Conservation (phyloP, 164 flowering plant species). For the Annona squamosa region DNA sequence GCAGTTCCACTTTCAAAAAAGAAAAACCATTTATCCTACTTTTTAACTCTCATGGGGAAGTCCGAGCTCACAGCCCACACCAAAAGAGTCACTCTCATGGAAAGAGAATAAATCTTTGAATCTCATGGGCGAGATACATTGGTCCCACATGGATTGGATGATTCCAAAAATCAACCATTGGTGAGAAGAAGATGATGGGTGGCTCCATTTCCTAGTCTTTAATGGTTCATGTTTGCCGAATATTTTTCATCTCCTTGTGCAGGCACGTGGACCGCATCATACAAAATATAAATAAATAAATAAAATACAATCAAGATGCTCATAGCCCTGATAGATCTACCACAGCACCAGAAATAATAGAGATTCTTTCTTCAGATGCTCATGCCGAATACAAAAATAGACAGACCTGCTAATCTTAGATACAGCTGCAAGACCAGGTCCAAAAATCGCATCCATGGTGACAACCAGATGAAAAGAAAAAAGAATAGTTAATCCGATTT, state of each 20-base stretch:
- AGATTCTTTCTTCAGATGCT: conserved; percentile 2
- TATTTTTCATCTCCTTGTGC: neutral
- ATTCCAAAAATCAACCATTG: neutral
- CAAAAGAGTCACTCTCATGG: conserved; percentile 20
- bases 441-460: no score
- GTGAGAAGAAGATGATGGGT: conserved; percentile 12
- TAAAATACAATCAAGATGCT: neutral
- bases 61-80: neutral
- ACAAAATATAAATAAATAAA: neutral
- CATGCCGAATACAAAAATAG: neutral
- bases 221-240: neutral
- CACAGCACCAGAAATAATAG: conserved; percentile 1
- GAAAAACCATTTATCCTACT: neutral
- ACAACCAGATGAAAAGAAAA: neutral
- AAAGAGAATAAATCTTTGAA: conserved; percentile 10
- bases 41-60: neutral
- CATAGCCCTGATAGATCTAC: neutral
- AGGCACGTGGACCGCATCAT: conserved; percentile 1
- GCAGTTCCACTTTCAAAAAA: neutral
- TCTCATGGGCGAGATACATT: conserved; percentile 6
- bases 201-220: neutral
- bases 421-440: no score
- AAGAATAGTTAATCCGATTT: neutral
- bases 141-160: conserved; percentile 12
- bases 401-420: neutral